phyloP scores from a whole-genome alignment of 495 filamentous ascomycete genomes.

The Tuber microsphaerosporum region DNA sequence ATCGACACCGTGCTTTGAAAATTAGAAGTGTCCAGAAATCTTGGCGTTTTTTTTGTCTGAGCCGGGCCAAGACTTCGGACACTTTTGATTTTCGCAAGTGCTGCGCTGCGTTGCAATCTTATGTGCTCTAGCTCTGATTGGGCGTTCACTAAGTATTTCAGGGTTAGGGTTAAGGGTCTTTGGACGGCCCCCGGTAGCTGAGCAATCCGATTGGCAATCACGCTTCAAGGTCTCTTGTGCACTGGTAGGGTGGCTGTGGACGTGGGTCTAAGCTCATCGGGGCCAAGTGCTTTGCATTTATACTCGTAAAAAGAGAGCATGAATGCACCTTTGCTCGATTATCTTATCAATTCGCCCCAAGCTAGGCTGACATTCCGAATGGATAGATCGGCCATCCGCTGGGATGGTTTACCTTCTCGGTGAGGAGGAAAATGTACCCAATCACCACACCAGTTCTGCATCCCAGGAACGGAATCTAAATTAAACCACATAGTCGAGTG shows the following conservation, averaged over 20 bases:
- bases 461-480: background rate
- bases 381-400: background rate
- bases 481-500: background rate
- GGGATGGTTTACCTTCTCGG: background rate
- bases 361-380: background rate
- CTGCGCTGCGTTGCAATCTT: background rate
- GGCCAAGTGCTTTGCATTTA: background rate
- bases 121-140: background rate
- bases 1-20: background rate
- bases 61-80: too few relatives aligned
- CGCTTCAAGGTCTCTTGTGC: background rate
- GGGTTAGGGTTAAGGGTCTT: background rate
- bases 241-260: background rate
- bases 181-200: background rate
- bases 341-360: background rate
- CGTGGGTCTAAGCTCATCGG: background rate
- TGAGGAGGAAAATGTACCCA: background rate
- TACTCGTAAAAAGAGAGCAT: background rate
- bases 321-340: background rate
- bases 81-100: too few relatives aligned
- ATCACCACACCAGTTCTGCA: background rate
- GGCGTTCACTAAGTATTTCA: background rate
- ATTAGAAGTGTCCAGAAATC: too few relatives aligned
- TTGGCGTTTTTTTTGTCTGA: too few relatives aligned
- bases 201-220: background rate